Base-by-base conservation (phyloP, 352 stramenopile species). In the Phytophthora sansomeana region DNA sequence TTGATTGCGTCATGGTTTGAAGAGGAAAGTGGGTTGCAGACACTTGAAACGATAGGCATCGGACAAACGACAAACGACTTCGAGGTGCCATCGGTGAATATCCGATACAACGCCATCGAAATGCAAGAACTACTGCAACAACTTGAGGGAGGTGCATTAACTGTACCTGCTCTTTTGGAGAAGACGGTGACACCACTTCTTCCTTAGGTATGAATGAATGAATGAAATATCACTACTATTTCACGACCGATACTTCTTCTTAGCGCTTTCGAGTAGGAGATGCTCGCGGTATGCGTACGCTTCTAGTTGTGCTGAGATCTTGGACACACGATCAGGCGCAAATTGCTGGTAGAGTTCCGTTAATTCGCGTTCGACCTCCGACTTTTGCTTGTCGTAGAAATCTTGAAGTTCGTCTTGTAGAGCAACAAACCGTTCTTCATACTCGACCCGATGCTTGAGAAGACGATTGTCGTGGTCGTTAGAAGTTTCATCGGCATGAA, bases 281-380 rank as follows among this genome's bases (percentile, higher is more conserved):
- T 54, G 29, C 53, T 92, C 83, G 16, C 70, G 72, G 30, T 70
- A 90, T 21, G 77, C 76, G 59, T 85, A 90, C 4, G 81, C 74
- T 1, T 72, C 41, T 38, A 93, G 57, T 54, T 91, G 81, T 7
- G n/a, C 26, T 5, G 61, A 38, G 6, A 91, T 71, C 51, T 93
- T 92, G 1, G 43, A 28, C 9, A 91, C 10, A 0, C 80, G 72
- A 5, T 93, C 85, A 1, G 85, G 81, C 6, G 83, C 83, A 26
- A 72, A 69, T 10, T 62, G 30, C 4, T 74, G 56, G 43, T 91
- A 93, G 8, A 92, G 63, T 3, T 43, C 38, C 16, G 62, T 44
- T 6, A 93, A 51, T 5, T 83, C 63, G 10, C 54, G 38, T 14
- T 73, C 56, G 8, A 78, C 57, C 6, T 44, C 5, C 9, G 38